Conservation (phyloP, 495 filamentous ascomycete genomes). For the Daldinia grandis region DNA sequence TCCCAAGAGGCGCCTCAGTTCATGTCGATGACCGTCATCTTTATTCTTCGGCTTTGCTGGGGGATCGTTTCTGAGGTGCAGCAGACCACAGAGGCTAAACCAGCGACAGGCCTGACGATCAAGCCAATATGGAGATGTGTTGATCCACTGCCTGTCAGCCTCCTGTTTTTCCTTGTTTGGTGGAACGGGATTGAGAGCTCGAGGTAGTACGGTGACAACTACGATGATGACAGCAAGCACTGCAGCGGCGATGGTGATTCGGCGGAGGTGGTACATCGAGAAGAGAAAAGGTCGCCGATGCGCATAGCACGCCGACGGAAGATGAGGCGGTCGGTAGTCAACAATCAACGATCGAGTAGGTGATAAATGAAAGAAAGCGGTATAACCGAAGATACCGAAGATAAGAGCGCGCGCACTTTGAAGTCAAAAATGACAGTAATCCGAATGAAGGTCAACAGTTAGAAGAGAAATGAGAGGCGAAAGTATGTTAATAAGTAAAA, state of each 20-base stretch:
- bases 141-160: slow-evolving; percentile 75
- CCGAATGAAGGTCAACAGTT: slow-evolving; percentile 32
- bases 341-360: slow-evolving; percentile 6
- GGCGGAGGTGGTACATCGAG: slow-evolving; percentile 50
- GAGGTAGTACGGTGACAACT: slow-evolving; percentile 48
- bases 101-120: slow-evolving; percentile 79
- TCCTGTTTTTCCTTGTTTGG: slow-evolving; percentile 55
- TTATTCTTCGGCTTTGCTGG: slow-evolving; percentile 49
- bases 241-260: slow-evolving; percentile 44
- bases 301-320: slow-evolving; percentile 35
- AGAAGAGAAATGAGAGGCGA: slow-evolving; percentile 17
- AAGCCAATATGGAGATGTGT: slow-evolving; percentile 73
- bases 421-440: slow-evolving; percentile 20
- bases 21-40: slow-evolving; percentile 34
- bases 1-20: slow-evolving; percentile 33
- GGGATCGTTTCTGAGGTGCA: slow-evolving; percentile 65
- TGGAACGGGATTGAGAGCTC: slow-evolving; percentile 53
- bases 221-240: slow-evolving; percentile 47
- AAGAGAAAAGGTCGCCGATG: slow-evolving; percentile 30
- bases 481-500: slow-evolving; percentile 9
- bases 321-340: slow-evolving; percentile 1
- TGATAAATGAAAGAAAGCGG: slow-evolving; percentile 23
- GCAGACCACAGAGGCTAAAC: slow-evolving; percentile 73
- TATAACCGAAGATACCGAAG: slow-evolving; percentile 12
- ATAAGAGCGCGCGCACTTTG: slow-evolving; percentile 6